Evolutionary conservation across 345 rosid species (phyloP).

Genomic region (Murraya koenigii): DNA sequence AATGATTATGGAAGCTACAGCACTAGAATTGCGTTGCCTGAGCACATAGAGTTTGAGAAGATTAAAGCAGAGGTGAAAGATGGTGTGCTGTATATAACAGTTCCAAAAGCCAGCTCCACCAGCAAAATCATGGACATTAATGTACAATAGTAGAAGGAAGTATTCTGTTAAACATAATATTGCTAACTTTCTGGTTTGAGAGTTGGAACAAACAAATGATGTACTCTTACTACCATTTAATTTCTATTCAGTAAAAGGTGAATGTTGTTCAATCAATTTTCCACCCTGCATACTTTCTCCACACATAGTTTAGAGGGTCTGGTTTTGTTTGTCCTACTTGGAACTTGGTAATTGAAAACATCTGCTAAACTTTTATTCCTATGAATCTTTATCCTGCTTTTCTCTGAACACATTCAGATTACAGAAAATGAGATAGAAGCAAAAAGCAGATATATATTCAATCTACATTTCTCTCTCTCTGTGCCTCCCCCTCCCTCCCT

Average conservation of each 20-base stretch:
- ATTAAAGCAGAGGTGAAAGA: conserved; percentile 45
- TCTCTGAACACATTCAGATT: neutral
- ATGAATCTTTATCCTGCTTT: no score
- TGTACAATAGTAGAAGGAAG: conserved; percentile 19
- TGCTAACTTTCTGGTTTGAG: neutral
- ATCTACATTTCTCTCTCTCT: neutral
- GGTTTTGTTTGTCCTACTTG: no score
- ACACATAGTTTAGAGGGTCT: no score
- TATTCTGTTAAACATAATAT: neutral
- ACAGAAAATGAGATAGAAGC: neutral
- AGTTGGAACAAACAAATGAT: neutral
- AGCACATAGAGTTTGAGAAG: conserved; percentile 36
- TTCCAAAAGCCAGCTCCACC: conserved; percentile 19
- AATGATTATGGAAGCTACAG: conserved; percentile 33
- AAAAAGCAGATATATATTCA: neutral
- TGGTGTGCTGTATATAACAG: conserved; percentile 24
- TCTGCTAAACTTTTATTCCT: no score
- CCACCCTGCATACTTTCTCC: no score
- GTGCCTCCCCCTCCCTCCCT: neutral
- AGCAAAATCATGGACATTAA: conserved; percentile 25
- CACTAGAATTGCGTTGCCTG: conserved; percentile 39
- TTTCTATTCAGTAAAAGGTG: neutral
- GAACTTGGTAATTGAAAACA: no score
- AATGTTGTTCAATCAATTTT: neutral
- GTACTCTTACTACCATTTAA: neutral